Base-by-base conservation (phyloP, 306 rosid species). In the Carpinus viminea region DNA sequence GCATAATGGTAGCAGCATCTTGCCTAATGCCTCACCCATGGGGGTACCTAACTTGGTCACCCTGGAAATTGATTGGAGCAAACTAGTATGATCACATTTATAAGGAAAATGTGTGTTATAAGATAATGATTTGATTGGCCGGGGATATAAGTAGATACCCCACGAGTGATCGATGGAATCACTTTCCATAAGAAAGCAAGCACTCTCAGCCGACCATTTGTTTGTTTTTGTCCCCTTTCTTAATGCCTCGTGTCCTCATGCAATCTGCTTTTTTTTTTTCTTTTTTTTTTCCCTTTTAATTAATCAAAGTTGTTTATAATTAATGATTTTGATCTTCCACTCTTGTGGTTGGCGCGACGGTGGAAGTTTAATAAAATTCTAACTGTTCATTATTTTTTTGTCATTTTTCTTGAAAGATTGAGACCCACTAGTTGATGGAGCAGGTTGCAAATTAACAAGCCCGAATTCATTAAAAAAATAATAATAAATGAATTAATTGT, bases 201-300 rank as follows among this genome's bases (percentile, higher is more conserved):
- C 52, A 73, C 53, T 77, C 38, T 74, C 50, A 20, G 77, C 79
- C 62, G 59, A 72, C 81, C 81, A 64, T 59, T 31, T 2, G 34
- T 31, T 31, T 31, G 34, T 31, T 31, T 31, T 31, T 31, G 34
- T 31, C 34, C 34, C 34, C 34, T 31, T 31, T 31, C 34, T 31
- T 31, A 31, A 31, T 31, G 34, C 2, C 34, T 9, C 18, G 31
- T 21, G 4, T 57, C 36, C 34, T 0, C 64, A 21, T 1, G 36
- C 34, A 18, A 9, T 28, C 36, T 59, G 36, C 65, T 59, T 59
- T 59, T 41, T 41, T 41, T 41, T 6, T 0, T n/a, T n/a, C n/a
- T n/a, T n/a, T n/a, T n/a, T n/a, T n/a, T n/a, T n/a, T n/a, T n/a
- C n/a, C 3, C 68, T 31, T 28, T 62, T 31, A 43, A 62, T 34